Evolutionary conservation across 2,329 filamentous ascomycete genomes (phyloP).

Genomic region (Penicillium sp.): DNA sequence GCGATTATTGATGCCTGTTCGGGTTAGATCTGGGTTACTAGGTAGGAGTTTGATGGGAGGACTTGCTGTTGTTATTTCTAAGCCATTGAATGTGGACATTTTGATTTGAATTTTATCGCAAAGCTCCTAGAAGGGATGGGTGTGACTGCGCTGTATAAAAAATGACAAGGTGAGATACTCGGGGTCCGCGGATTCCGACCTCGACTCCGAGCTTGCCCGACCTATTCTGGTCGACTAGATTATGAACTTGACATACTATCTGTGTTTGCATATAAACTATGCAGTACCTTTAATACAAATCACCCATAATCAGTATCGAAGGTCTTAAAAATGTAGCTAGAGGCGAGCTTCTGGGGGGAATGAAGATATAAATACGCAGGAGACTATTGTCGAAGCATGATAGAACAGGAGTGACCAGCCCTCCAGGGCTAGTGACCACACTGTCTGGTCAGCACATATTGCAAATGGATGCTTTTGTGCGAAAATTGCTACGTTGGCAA

Average conservation of each 20-base stretch:
- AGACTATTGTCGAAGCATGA: no score
- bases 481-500: no score
- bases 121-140: neutral
- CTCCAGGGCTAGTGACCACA: no score
- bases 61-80: neutral
- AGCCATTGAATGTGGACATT: neutral
- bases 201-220: neutral
- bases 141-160: neutral
- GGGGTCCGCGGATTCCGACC: neutral
- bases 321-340: no score
- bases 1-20: conserved; percentile 7
- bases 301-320: no score
- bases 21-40: neutral
- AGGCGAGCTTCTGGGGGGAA: no score
- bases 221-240: neutral
- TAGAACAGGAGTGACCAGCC: no score
- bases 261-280: no score
- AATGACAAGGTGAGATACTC: neutral
- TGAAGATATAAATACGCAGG: no score
- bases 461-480: no score
- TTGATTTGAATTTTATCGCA: neutral
- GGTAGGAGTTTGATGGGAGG: neutral
- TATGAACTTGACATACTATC: neutral
- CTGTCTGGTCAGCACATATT: no score
- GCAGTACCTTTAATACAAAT: no score